phyloP scores from a whole-genome alignment of 2,329 filamentous ascomycete genomes.

The Diaporthe batatas region DNA sequence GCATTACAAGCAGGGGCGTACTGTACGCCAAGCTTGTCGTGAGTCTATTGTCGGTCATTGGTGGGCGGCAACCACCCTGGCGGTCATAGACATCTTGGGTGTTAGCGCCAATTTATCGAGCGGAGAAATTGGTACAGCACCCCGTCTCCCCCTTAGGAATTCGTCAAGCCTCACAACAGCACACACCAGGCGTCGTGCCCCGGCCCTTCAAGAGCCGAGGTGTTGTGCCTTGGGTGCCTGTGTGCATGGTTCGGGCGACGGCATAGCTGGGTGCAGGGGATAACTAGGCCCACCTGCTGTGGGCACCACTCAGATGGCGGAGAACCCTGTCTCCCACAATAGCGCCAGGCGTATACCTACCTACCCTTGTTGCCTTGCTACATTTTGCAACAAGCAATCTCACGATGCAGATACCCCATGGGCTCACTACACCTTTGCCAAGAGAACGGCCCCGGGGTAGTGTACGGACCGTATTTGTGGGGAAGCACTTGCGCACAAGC shows the following conservation, averaged over 20 bases:
- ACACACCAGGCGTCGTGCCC: neutral
- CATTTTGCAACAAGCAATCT: conserved; percentile 5
- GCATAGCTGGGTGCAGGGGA: neutral
- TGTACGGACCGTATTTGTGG: neutral
- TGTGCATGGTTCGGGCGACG: conserved; percentile 4
- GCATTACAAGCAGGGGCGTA: conserved; percentile 20
- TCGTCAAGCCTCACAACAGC: conserved; percentile 11
- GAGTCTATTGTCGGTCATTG: conserved; percentile 16
- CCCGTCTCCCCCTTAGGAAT: neutral
- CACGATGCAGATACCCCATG: conserved; percentile 18
- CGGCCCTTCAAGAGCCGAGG: conserved; percentile 16
- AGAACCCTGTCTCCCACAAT: conserved; percentile 16
- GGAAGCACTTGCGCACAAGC: no score
- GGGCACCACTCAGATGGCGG: conserved; percentile 13
- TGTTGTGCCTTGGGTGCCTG: conserved; percentile 21
- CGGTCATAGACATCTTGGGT: conserved; percentile 28
- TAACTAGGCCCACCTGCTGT: neutral
- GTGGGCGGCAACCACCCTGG: neutral
- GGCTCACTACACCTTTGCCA: conserved; percentile 4
- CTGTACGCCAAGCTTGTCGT: conserved; percentile 19
- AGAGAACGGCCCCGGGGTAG: conserved; percentile 4
- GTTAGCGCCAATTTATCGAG: conserved; percentile 15
- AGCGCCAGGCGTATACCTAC: conserved; percentile 2
- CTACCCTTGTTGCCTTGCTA: no score
- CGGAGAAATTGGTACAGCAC: conserved; percentile 17